phyloP scores from a whole-genome alignment of 2,329 filamentous ascomycete species.

The Beauveria sp. region DNA sequence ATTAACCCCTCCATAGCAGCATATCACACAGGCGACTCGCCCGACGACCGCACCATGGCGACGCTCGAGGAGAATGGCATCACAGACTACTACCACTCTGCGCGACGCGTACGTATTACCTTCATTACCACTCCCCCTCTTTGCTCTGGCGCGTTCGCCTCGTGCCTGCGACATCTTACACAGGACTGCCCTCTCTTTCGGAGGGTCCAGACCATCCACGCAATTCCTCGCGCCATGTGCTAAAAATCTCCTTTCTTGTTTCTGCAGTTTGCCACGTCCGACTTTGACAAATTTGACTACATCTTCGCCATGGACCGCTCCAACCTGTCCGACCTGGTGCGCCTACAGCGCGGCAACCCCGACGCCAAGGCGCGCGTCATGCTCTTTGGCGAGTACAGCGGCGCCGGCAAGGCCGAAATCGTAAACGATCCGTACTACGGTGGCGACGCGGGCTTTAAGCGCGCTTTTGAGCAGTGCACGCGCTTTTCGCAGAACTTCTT shows the following conservation, averaged over 20 bases:
- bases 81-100: conserved; percentile 65
- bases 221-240: neutral
- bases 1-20: conserved; percentile 42
- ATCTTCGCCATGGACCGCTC: conserved; percentile 88
- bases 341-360: conserved; percentile 50
- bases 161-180: too few species aligned
- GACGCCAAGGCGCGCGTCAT: conserved; percentile 58
- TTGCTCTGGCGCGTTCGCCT: too few species aligned
- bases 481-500: conserved; percentile 74
- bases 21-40: conserved; percentile 71
- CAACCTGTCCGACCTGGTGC: conserved; percentile 65
- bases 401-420: conserved; percentile 58
- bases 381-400: conserved; percentile 79
- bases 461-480: conserved; percentile 76
- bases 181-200: too few species aligned
- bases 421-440: conserved; percentile 91
- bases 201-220: too few species aligned
- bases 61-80: conserved; percentile 71
- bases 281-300: conserved; percentile 85
- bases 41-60: conserved; percentile 76
- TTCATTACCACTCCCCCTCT: neutral
- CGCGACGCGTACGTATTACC: conserved; percentile 55
- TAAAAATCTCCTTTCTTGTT: neutral
- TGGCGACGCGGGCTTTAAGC: conserved; percentile 70
- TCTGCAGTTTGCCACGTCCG: conserved; percentile 46